These are phyloP conservation scores for Fusarium pseudoanthophilum DNA, from an alignment of 2,329 filamentous ascomycete genomes.

Conservation along the genomic window DNA sequence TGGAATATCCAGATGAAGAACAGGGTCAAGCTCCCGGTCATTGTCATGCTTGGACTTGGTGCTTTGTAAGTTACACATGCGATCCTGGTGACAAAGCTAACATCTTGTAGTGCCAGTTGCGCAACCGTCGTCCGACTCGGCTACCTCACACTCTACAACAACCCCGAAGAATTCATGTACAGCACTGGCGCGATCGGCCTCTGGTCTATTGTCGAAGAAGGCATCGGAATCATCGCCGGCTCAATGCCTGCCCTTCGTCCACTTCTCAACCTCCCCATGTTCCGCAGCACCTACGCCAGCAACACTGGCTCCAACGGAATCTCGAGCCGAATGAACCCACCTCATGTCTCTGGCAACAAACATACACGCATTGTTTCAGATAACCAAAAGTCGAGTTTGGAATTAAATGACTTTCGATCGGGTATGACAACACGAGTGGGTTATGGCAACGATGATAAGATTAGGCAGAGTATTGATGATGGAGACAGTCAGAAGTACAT, in stretches of 20 bases:
- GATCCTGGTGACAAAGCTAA: neutral
- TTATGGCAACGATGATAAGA: constrained; percentile 1
- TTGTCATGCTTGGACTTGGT: constrained; percentile 35
- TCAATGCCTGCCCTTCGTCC: constrained; percentile 39
- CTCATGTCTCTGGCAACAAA: neutral
- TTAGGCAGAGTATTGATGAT: constrained; percentile 31
- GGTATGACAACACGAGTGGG: neutral
- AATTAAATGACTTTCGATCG: constrained; percentile 8
- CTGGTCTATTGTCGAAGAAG: constrained; percentile 39
- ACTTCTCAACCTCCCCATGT: constrained; percentile 31
- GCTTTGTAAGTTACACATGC: constrained; percentile 18
- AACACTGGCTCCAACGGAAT: constrained; percentile 2
- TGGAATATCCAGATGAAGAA: constrained; percentile 44
- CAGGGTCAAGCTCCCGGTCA: constrained; percentile 37
- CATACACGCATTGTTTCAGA: neutral
- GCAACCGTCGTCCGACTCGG: constrained; percentile 39
- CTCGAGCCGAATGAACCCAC: constrained; percentile 4
- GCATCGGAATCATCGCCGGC: constrained; percentile 40
- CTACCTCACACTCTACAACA: constrained; percentile 36
- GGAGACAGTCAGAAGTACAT: constrained; percentile 40
- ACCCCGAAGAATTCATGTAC: constrained; percentile 38
- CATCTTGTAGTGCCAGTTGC: constrained; percentile 28
- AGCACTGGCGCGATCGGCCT: constrained; percentile 38
- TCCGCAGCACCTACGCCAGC: constrained; percentile 23
- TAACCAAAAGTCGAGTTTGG: neutral